These are phyloP conservation scores for Penicillium paradoxum DNA, from an alignment of 495 filamentous ascomycete genomes.

Conservation along the genomic window DNA sequence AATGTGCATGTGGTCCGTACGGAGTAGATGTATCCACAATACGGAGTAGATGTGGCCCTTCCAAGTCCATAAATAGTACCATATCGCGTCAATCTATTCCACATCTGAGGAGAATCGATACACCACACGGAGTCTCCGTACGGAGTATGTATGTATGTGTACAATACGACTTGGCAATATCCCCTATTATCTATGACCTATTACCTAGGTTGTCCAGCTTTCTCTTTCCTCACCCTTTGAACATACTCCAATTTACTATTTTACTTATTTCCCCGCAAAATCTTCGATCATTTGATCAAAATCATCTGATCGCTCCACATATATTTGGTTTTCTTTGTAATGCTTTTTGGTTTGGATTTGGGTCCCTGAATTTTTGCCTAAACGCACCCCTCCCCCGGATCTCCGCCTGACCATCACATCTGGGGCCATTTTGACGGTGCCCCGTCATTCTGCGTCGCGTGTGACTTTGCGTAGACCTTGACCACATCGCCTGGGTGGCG, in stretches of 20 bases:
- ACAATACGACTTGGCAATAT: background rate
- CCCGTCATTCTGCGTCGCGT: slow-evolving; percentile 30
- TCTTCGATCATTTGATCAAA: background rate
- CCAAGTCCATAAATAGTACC: background rate
- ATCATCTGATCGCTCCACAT: background rate
- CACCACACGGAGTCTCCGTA: background rate
- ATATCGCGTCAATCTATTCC: background rate
- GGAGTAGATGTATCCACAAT: too few species aligned
- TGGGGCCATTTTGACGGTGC: slow-evolving; percentile 9
- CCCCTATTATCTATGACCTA: background rate
- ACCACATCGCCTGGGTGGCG: slow-evolving; percentile 7
- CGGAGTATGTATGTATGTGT: slow-evolving; percentile 2
- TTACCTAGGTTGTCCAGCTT: background rate
- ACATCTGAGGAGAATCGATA: background rate
- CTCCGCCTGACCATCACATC: slow-evolving; percentile 23
- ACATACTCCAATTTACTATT: background rate
- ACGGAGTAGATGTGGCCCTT: too few species aligned
- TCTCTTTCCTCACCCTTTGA: background rate
- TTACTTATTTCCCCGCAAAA: background rate
- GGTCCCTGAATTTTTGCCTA: slow-evolving; percentile 2
- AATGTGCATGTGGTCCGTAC: too few species aligned
- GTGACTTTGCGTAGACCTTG: slow-evolving; percentile 5
- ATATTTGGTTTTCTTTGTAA: background rate
- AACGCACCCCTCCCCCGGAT: slow-evolving; percentile 1
- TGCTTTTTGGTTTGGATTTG: background rate